Evolutionary conservation across 1,284 basidiomycete genomes (phyloP).

Genomic region (Rhodotorula sp.): DNA sequence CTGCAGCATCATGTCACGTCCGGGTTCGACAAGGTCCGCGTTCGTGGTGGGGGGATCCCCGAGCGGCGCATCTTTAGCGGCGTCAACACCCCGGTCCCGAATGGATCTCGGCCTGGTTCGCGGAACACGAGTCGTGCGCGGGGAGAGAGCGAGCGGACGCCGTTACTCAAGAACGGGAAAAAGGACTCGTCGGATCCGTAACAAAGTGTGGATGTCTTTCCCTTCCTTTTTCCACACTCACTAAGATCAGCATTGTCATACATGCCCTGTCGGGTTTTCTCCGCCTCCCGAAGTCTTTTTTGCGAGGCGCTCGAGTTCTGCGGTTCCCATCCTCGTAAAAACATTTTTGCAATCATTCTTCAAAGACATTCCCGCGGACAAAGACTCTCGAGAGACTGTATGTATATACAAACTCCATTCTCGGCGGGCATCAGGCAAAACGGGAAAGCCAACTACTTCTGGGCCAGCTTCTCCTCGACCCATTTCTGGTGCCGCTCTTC

Average conservation of each 20-base stretch:
- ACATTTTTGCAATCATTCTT: no score
- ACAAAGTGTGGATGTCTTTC: no score
- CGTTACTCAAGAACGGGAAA: neutral
- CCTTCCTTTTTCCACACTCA: no score
- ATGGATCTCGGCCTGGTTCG: neutral
- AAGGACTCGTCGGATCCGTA: no score
- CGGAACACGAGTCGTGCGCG: neutral
- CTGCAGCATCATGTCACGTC: slow-evolving; percentile 4
- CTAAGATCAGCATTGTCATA: no score
- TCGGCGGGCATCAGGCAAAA: slow-evolving; percentile 4
- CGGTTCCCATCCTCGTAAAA: no score
- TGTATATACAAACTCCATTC: neutral
- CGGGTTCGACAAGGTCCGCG: slow-evolving; percentile 36
- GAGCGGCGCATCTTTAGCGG: slow-evolving; percentile 22
- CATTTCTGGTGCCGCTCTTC: slow-evolving; percentile 38
- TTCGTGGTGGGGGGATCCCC: slow-evolving; percentile 27
- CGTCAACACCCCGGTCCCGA: neutral
- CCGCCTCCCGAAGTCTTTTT: no score
- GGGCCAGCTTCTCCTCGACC: slow-evolving; percentile 33
- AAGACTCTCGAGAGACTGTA: neutral
- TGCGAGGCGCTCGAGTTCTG: no score
- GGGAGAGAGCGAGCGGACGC: slow-evolving; percentile 11
- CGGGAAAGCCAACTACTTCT: slow-evolving; percentile 34
- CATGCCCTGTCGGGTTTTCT: no score
- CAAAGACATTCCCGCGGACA: neutral